Percentiles rank a stretch among this genome's conserved stretches.
phyloP scores from a whole-genome alignment of 225 moss, liverwort and hornwort species.

The Pseudisothecium myosuroides region DNA sequence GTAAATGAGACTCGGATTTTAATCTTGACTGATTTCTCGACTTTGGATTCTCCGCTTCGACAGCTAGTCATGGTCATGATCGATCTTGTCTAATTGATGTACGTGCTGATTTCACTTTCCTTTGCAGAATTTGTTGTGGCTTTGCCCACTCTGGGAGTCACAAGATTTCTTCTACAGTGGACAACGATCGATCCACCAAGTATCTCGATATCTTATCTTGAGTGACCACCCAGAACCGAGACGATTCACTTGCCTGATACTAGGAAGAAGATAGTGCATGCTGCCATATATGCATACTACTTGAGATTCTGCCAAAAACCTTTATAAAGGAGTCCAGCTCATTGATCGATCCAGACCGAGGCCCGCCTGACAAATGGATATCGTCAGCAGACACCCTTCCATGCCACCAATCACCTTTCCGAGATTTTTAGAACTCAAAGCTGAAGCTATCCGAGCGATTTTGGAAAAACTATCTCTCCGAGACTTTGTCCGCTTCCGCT shows the following conservation, averaged over 20 bases:
- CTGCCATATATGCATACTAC: too few relatives aligned
- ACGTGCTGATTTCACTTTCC: neutral
- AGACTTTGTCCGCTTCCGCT: neutral
- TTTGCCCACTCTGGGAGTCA: neutral
- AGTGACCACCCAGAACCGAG: neutral
- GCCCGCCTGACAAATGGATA: neutral
- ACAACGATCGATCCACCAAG: neutral
- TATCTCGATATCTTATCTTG: neutral
- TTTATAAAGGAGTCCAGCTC: neutral
- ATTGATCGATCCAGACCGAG: neutral
- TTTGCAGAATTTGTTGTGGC: neutral
- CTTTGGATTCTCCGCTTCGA: neutral
- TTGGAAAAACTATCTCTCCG: neutral
- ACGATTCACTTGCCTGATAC: neutral
- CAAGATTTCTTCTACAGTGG: neutral
- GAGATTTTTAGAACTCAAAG: neutral
- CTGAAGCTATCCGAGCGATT: neutral
- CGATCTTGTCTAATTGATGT: neutral
- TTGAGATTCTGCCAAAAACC: neutral
- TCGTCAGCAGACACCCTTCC: neutral
- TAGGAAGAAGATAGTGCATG: too few relatives aligned
- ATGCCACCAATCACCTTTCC: neutral
- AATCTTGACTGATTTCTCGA: neutral
- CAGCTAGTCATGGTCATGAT: neutral
- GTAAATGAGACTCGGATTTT: neutral